These are phyloP conservation scores for Vinca major DNA, from an alignment of 305 asterid genomes.

Conservation along the genomic window DNA sequence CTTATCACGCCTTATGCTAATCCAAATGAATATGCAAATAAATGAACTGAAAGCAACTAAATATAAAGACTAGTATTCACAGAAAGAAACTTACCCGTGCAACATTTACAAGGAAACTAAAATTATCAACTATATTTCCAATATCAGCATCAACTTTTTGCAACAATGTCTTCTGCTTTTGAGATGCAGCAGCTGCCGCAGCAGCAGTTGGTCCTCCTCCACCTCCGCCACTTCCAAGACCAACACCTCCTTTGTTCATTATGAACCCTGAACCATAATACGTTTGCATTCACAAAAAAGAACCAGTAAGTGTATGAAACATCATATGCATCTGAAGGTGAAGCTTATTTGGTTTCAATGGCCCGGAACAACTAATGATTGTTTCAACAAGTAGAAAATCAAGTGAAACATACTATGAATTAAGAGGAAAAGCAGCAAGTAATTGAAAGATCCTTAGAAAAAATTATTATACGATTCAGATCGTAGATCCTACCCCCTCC, in stretches of 20 bases:
- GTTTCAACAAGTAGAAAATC: no score
- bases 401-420: no score
- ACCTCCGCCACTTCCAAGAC: constrained; percentile 23
- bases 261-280: neutral
- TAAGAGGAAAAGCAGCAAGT: no score
- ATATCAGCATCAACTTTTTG: constrained; percentile 79
- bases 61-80: neutral
- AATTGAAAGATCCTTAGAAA: no score
- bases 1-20: neutral
- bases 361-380: no score
- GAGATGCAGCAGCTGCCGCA: constrained; percentile 36
- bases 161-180: constrained; percentile 64
- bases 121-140: constrained; percentile 71
- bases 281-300: neutral
- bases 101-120: constrained; percentile 57
- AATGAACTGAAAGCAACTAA: neutral
- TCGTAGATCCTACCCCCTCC: no score
- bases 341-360: neutral
- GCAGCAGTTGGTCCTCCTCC: constrained; percentile 48
- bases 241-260: constrained; percentile 38
- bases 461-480: no score
- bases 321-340: neutral
- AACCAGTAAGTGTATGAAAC: neutral
- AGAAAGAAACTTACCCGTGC: constrained; percentile 43
- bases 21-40: neutral